Conservation (phyloP, 768 basidiomycete species). For the Suillus plorans region DNA sequence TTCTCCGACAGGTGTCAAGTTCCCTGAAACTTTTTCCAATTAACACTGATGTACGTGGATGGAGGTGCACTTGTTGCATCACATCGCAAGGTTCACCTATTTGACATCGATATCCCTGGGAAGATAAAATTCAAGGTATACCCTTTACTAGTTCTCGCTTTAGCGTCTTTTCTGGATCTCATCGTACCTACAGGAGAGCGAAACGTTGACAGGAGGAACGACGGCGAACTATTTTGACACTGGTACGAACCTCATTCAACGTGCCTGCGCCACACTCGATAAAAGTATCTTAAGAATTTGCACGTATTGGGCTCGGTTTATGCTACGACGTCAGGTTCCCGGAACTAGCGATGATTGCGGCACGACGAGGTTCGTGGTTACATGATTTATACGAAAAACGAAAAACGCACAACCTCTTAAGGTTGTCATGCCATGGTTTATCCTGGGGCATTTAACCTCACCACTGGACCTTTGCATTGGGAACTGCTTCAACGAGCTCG, state of each 20-base stretch:
- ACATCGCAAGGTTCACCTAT: constrained; percentile 94
- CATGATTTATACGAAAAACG: not conserved
- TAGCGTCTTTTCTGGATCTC: not conserved
- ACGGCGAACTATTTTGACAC: constrained; percentile 83
- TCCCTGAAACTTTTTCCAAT: not conserved
- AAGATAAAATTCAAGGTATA: constrained; percentile 84
- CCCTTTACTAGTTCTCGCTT: not conserved
- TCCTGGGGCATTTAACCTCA: constrained; percentile 93
- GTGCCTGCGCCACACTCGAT: not conserved
- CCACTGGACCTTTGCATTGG: constrained; percentile 97
- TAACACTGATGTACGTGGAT: not conserved
- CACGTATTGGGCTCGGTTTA: constrained; percentile 93
- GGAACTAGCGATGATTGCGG: constrained; percentile 88
- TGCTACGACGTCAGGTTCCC: constrained; percentile 97
- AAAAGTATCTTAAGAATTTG: constrained; percentile 66
- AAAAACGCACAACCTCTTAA: constrained; percentile 26
- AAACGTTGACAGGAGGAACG: constrained; percentile 77
- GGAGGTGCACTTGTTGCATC: constrained; percentile 81
- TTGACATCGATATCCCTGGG: constrained; percentile 96
- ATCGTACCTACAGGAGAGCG: constrained; percentile 66
- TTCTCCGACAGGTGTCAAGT: constrained; percentile 62
- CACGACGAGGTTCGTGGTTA: constrained; percentile 64
- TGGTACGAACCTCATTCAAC: constrained; percentile 42
- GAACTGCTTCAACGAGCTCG: constrained; percentile 84
- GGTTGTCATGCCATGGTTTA: constrained; percentile 89